Percentiles rank a stretch among this genome's conserved stretches.
Conservation (phyloP, 208 protist genomes). For the Vickermania spadyakhi region DNA sequence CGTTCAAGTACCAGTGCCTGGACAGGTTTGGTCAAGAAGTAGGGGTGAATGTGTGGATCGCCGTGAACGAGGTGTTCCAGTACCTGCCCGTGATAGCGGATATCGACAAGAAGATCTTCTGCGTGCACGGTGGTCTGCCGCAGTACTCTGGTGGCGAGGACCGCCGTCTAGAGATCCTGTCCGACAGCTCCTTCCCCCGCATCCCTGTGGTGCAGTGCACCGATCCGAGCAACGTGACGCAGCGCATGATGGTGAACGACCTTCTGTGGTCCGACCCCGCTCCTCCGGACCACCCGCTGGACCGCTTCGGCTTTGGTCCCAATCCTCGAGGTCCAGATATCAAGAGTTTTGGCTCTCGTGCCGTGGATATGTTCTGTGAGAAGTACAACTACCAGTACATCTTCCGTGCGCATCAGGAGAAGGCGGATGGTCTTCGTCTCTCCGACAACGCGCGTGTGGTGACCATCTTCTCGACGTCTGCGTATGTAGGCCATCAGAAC, state of each 20-base stretch:
- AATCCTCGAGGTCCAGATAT: slow-evolving; percentile 84
- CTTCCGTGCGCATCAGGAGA: slow-evolving; percentile 90
- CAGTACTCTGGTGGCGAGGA: slow-evolving; percentile 85
- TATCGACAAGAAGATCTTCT: slow-evolving; percentile 94
- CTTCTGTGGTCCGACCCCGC: slow-evolving; percentile 87
- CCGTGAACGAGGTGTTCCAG: slow-evolving; percentile 90
- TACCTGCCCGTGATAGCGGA: slow-evolving; percentile 87
- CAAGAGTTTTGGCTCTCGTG: slow-evolving; percentile 81
- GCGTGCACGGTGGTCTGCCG: slow-evolving; percentile 91
- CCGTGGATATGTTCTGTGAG: slow-evolving; percentile 89
- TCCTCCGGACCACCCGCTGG: slow-evolving; percentile 68
- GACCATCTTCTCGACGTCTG: slow-evolving; percentile 90
- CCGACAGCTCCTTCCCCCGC: slow-evolving; percentile 75
- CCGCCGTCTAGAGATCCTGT: slow-evolving; percentile 76
- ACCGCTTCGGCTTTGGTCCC: slow-evolving; percentile 85
- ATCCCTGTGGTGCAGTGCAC: slow-evolving; percentile 81
- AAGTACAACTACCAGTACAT: slow-evolving; percentile 91
- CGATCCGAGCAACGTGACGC: slow-evolving; percentile 70
- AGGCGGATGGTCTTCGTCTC: slow-evolving; percentile 83
- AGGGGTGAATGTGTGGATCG: slow-evolving; percentile 83
- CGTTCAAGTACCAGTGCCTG: slow-evolving; percentile 89
- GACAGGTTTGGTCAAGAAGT: slow-evolving; percentile 80
- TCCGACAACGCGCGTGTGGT: slow-evolving; percentile 87
- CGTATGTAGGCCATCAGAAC: slow-evolving; percentile 90
- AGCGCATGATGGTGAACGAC: slow-evolving; percentile 89